Evolutionary conservation across 441 rosid genomes (phyloP), one percentile per base, ranked within the genome.

Genomic region (Croton laevigatus): DNA sequence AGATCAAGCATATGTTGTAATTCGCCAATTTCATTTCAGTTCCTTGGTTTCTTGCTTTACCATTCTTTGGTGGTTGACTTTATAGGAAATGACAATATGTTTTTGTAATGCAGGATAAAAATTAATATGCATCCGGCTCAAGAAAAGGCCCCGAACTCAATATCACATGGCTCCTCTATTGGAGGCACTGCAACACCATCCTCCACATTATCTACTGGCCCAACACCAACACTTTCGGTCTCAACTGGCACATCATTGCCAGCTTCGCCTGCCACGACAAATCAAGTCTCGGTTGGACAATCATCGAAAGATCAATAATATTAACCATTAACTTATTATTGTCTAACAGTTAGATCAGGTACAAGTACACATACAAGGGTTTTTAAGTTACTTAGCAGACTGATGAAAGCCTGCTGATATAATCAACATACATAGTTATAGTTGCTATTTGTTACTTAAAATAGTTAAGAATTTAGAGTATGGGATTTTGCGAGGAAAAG

Each of bases 61-160:
- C 46, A 54, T 32, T 27, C 40, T 32, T 10, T 16, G 52, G 10
- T 27, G 5, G 23, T 40, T 49, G 45, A 32, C 19, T 17, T 48
- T 2, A 37, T 17, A 48, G 45, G 62, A 52, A 59, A 45, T 48
- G 36, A 49, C 42, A 8, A 6, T 17, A 38, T 42, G 13, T 62
- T 38, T 64, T 69, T 69, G 34, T 27, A 70, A 71, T 81, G 84
- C 91, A 89, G 95, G 84, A 94, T 91, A 71, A 89, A 81, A 79
- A 78, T 94, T 19, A 90, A 94, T 79, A 94, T 89, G 98, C 78
- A 90, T 72, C 84, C 93, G 10, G 78, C 90, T 54, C 91, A 85
- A 49, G 91, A 80, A 40, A 89, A 85, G 75, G 57, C 73, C 75
- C 70, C 83, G 3, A 76, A 65, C 42, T 73, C 84, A 61, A 75